Evolutionary conservation across 805 yeast species (phyloP), one percentile per base, ranked within the genome.

Genomic region (Yamadazyma akitaensis): DNA sequence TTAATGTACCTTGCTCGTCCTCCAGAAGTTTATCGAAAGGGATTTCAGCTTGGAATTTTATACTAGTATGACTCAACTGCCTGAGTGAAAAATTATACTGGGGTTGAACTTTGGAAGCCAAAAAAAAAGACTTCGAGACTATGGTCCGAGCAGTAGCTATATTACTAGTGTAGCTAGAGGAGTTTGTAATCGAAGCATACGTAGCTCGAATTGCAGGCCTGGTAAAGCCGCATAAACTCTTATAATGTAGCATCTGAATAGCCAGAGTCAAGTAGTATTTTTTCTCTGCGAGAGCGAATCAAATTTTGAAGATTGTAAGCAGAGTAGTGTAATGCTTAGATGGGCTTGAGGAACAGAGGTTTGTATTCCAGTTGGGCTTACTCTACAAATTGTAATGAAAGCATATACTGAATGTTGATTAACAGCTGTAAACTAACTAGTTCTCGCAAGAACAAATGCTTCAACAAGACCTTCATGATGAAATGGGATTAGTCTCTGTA

Each of bases 1-100:
- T 70, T 13, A 84, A 65, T 3, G 68, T 47, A 31, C 67, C 79
- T 53, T 69, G 69, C 39, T 73, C 71, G 16, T 80, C 86, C 11
- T 44, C 47, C 40, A 32, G 36, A 14, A 44, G 43, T 10, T 34
- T 28, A 5, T 21, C 43, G 33, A 32, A 33, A 9, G 24, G 21
- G 4, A 33, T 32, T 33, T 41, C 43, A 14, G 19, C 35, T 19
- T 32, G 43, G 19, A 18, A 17, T 24, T 33, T 41, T 19, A 13
- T 33, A 6, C 30, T 3, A 16, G 32, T 38, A 25, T 38, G 41
- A 38, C 41, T 38, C 41, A 38, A 38, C 21, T 38, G 32, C n/a
- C 41, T 38, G 41, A 24, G 33, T 38, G 41, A 38, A 38, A 38
- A 38, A 25, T 37, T 37, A 37, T 38, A 21, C 12, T n/a, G 24